Base-by-base conservation (phyloP, 306 rosid genomes). In the Begonia loranthoides region DNA sequence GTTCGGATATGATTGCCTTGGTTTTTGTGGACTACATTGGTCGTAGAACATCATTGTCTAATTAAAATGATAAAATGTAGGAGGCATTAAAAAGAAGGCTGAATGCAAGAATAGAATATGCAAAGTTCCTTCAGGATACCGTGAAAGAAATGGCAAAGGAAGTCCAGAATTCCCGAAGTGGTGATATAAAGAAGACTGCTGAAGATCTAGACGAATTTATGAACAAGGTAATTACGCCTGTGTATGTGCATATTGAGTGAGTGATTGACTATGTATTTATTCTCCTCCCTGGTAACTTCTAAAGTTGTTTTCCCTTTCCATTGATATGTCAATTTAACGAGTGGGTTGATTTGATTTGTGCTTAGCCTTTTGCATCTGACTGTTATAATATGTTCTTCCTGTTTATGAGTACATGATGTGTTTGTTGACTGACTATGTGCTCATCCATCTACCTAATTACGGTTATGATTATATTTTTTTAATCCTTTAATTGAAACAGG, bases 111-210 rank as follows among this genome's bases (percentile, higher is more conserved):
- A 90, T 90, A 55, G 99, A 90, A 57, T 90, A 86, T 51, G 99
- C 99, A 48, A 80, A 79, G 69, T 85, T 90, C 34, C 99, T 90
- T 43, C 99, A 90, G 69, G 99, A 90, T 56, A 90, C 99, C 0
- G 99, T 81, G 62, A 78, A 85, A 79, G 99, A 90, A 76, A 90
- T 90, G 99, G 99, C 95, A 60, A 83, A 86, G 74, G 99, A 90
- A 80, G 80, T 90, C 65, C 87, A 86, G 52, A 86, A 78, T 75
- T 66, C 95, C 13, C 70, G 86, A 24, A 80, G 94, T 67, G 99
- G 99, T 62, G 99, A 90, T 67, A 62, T 69, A 56, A 90, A 83
- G 67, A 71, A 77, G 79, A 86, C 99, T 39, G 97, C 97, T 0
- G 93, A 79, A 70, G 99, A 90, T 74, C 95, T 90, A 44, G 95